Evolutionary conservation across 2,329 filamentous ascomycete genomes (phyloP).

Genomic region (Beauveria asiatica): DNA sequence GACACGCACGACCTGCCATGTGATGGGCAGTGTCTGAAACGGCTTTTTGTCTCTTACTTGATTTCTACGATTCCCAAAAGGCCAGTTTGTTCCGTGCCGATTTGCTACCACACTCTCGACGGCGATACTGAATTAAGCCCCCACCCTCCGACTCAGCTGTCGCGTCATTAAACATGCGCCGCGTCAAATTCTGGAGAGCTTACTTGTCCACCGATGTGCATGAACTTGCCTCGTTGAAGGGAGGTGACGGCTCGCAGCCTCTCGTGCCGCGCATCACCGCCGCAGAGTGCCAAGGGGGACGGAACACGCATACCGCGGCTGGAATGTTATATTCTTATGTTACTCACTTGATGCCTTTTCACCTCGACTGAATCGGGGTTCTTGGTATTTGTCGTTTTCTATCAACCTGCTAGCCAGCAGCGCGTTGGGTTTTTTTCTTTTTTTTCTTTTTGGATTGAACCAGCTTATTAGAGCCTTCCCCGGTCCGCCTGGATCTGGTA

Average conservation of each 20-base stretch:
- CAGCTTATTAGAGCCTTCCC: not conserved
- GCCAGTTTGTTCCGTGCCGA: slow-evolving; percentile 7
- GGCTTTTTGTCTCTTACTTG: not conserved
- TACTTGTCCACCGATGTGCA: not conserved
- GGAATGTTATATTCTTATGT: not conserved
- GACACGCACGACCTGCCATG: not conserved
- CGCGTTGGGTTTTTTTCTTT: not conserved
- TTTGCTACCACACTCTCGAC: not conserved
- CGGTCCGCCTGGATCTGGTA: not conserved
- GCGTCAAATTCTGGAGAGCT: not conserved
- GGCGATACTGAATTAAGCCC: not conserved
- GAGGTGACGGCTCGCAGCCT: not conserved
- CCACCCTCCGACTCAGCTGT: not conserved
- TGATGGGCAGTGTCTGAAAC: not conserved
- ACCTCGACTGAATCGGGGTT: not conserved
- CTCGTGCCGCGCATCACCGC: not conserved
- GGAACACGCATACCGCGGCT: not conserved
- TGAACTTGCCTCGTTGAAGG: not conserved
- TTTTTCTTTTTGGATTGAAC: not conserved
- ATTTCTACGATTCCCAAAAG: slow-evolving; percentile 7
- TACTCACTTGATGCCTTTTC: not conserved
- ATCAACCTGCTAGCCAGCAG: not conserved
- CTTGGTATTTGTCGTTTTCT: too few relatives aligned
- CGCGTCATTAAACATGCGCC: not conserved
- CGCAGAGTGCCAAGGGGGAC: too few relatives aligned